Base-by-base conservation (phyloP, 495 filamentous ascomycete genomes). In the Penicillium riverlandense region DNA sequence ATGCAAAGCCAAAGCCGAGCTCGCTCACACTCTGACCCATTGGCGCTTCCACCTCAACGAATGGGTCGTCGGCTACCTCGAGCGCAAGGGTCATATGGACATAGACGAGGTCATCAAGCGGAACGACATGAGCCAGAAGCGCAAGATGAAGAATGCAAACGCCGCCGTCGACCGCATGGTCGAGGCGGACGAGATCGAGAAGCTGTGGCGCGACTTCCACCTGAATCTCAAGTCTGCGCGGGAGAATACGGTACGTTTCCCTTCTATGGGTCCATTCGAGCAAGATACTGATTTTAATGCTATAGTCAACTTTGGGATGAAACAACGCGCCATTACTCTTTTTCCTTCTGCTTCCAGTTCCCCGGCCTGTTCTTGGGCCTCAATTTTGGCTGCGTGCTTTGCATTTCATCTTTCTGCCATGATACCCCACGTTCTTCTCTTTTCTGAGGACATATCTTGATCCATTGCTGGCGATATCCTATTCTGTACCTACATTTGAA, bases 11-110 rank as follows among this genome's bases (percentile, higher is more conserved):
- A 89, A 87, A 55, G 84, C 87, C 7, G 65, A 74, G 43, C 79
- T 79, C 11, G 83, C 83, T 0, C 87, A 91, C 52, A 73, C 70
- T 0, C 69, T 91, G 2, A 71, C 74, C 1, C 87, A 92, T 61
- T 92, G 87, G 87, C 82, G 84, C 35, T 76, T 76, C 52, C 76
- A 79, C 29, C 78, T 91, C 35, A 83, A 86, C 47, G 71, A 84
- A 47, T 84, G 72, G 73, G 82, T 89, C 4, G 68, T 84, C 11
- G 68, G 78, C 11, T 77, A 76, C 41, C 75, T 92, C 5, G 55
- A 65, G 6, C 52, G 53, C 10, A 65, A 76, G 38, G 83, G 83
- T 9, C 71, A 80, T 44, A 58, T 76, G 29, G 58, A 59, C 0
- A 62, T 76, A 7, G 57, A 73, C 3, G 72, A 78, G 40, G 65